Evolutionary conservation across 768 basidiomycete genomes (phyloP).

Genomic region (Mycena olivaceomarginata): DNA sequence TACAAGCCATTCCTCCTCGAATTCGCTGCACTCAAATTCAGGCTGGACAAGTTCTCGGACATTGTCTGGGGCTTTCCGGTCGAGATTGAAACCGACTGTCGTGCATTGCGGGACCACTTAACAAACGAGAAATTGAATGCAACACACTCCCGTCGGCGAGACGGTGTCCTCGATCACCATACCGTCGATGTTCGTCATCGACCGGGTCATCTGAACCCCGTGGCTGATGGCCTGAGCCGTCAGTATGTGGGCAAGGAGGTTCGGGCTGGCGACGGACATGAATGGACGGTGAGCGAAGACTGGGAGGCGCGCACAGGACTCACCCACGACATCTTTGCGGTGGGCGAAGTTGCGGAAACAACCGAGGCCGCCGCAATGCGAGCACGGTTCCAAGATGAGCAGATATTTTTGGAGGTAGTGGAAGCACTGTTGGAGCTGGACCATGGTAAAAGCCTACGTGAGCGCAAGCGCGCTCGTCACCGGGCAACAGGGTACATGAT

Average conservation of each 20-base stretch:
- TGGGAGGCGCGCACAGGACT: conserved; percentile 33
- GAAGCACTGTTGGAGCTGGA: conserved; percentile 37
- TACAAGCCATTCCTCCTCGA: conserved; percentile 57
- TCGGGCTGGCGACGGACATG: conserved; percentile 42
- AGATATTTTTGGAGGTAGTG: conserved; percentile 38
- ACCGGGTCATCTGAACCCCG: background rate
- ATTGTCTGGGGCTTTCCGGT: conserved; percentile 49
- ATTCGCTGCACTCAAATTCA: conserved; percentile 48
- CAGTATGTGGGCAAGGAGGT: conserved; percentile 19
- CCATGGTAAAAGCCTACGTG: conserved; percentile 16
- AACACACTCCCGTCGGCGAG: conserved; percentile 50
- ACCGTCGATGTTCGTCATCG: conserved; percentile 37
- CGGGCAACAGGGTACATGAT: conserved; percentile 43
- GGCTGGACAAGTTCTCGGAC: conserved; percentile 47
- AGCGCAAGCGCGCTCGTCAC: conserved; percentile 35
- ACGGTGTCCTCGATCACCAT: conserved; percentile 29
- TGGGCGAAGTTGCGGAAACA: background rate
- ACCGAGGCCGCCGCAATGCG: conserved; percentile 10
- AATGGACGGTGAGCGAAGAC: conserved; percentile 47
- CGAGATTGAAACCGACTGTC: conserved; percentile 40
- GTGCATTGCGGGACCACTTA: conserved; percentile 48
- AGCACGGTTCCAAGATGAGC: conserved; percentile 36
- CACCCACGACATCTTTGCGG: conserved; percentile 17
- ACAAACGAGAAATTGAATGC: conserved; percentile 47
- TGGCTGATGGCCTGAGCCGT: background rate